Evolutionary conservation across 352 stramenopile species (phyloP), one percentile per base, ranked within the genome.

Genomic region (Phytophthora sansomeana): DNA sequence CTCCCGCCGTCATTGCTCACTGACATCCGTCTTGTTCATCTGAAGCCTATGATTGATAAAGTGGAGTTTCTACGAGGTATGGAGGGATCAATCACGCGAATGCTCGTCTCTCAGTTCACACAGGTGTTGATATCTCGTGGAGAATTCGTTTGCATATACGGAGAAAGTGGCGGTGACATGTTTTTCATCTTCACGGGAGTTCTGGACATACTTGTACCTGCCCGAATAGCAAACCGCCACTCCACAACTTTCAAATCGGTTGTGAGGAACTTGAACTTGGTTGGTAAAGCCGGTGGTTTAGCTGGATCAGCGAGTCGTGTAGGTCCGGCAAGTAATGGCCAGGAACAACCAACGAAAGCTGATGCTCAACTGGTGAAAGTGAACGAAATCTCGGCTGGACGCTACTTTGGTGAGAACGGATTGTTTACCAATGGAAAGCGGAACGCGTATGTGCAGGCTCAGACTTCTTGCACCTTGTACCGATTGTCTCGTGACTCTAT

Each of bases 391-490:
- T 61, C 50, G 0, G 71, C 77, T 1, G 83, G 83, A 0, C 77
- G 64, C 43, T 91, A 91, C 72, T 92, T 92, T 46, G 85, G 81
- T 1, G 85, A 93, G 29, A 87, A 87, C 13, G 83, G 60, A 0
- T 53, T 93, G 0, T 92, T 92, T 29, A 75, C 76, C 9, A 83
- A 89, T 30, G 75, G 72, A 8, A 63, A 72, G 5, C 83, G 85
- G 9, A 90, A 66, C 9, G 72, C 81, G 8, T 81, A 75, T 38
- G 73, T 91, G 0, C 69, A 77, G 16, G 78, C 83, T 0, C 73
- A 72, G 13, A 85, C 81, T 0, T 91, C 83, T 0, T 93, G 85
- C 21, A 87, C 88, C 30, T 64, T 93, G n/a, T 92, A 91, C 65
- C 67, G 56, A n/a, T 62, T 93, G 1, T 93, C 85, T 3, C 76